Evolutionary conservation across 306 rosid species (phyloP).

Genomic region (Prunus davidiana): DNA sequence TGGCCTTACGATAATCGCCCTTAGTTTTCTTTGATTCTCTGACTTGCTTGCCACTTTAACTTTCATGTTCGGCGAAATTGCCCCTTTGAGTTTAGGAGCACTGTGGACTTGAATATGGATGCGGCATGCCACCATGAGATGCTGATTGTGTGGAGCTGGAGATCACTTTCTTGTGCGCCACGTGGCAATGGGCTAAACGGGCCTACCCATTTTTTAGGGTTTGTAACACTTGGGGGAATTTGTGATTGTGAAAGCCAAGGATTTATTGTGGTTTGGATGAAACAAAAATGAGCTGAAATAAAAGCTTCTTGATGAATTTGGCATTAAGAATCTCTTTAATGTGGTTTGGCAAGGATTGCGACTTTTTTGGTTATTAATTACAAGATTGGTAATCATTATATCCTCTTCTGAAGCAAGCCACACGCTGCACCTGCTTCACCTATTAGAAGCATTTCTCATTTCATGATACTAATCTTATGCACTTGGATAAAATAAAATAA

Average conservation of each 20-base stretch:
- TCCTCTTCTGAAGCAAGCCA: too few species aligned
- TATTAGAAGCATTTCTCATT: too few species aligned
- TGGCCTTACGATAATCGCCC: neutral
- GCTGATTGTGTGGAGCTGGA: neutral
- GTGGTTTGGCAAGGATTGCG: too few species aligned
- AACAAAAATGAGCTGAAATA: too few species aligned
- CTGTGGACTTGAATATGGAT: neutral
- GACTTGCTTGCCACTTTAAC: neutral
- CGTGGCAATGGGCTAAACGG: neutral
- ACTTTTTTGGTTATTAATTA: neutral
- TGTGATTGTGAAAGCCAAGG: neutral
- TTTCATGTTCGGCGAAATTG: neutral
- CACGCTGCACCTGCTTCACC: too few species aligned
- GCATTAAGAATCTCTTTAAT: neutral
- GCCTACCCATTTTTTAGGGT: constrained; percentile 1
- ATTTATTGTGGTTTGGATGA: neutral
- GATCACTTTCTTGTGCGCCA: neutral
- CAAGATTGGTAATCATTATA: neutral
- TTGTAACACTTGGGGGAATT: neutral
- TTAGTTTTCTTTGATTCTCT: neutral
- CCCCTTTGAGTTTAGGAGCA: neutral
- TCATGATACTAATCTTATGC: too few species aligned
- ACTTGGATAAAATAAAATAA: too few species aligned
- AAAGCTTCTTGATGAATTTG: neutral
- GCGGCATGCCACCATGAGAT: neutral